Evolutionary conservation across 2,329 filamentous ascomycete genomes (phyloP), one percentile per base, ranked within the genome.

Genomic region (Hymenoscyphus infarciens): DNA sequence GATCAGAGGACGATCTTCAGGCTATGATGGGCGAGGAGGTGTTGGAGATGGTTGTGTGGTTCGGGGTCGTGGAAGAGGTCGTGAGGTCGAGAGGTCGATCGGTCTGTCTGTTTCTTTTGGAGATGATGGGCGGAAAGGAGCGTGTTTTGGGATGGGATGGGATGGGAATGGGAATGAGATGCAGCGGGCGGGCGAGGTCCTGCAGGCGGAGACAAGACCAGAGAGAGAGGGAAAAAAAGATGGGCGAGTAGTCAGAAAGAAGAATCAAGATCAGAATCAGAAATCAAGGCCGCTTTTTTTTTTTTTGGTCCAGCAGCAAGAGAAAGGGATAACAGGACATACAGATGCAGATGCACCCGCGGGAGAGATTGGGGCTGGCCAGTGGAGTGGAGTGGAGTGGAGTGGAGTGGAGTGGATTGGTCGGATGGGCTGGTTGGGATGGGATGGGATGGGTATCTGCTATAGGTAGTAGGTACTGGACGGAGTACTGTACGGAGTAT

Each of bases 1-100:
- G 56, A 45, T 45, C 39, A 66, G 66, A 65, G 60, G 67, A 60
- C 61, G 68, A 66, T 69, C 65, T 49, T 67, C 64, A 53, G 67
- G 64, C 64, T 66, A 63, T 60, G 53, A 58, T 59, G n/a, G 27
- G 60, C 55, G 53, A 45, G 42, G 61, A 38, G 42, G 29, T 13
- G 27, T 16, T 22, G 19, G 29, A 25, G 22, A 16, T 25, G 25
- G 25, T 31, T 19, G 38, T 4, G 19, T 31, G 42, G 19, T 49
- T 49, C n/a, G n/a, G 42, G 39, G 8, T 22, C 19, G 42, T 27
- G 35, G 56, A 27, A 16, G 33, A 16, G 5, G n/a, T n/a, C n/a
- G n/a, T n/a, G n/a, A n/a, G n/a, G n/a, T n/a, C n/a, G n/a, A n/a
- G n/a, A n/a, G n/a, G n/a, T n/a, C n/a, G n/a, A 13, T 7, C 22